Base-by-base conservation (phyloP, 129 eudicot species). In the Artemisia argyi region DNA sequence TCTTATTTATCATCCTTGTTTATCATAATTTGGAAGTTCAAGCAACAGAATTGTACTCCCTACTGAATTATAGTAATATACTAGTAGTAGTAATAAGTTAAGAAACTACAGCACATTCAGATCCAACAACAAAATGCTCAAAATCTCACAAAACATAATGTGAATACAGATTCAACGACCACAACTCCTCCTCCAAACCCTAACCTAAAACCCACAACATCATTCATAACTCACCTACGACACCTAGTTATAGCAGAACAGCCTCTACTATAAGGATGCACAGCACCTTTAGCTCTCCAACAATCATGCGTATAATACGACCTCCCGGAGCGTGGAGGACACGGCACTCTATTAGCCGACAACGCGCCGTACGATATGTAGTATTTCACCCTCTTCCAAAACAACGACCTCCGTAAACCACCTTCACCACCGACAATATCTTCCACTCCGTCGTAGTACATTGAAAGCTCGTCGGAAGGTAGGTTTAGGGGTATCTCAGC, bases 301-400 rank as follows among this genome's bases (percentile, higher is more conserved):
- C 97, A 91, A 75, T 87, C 71, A 72, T 91, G 91, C 11, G 97
- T 87, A 69, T 91, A 91, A 60, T 91, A 91, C 7, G 97, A 91
- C 77, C 95, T 83, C 12, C 97, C 97, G 16, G 97, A 87, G 47
- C 97, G 91, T 11, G 97, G 89, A 7, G 91, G 97, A 60, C 97
- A 91, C 0, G 97, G 95, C 4, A 91, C 77, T 65, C 91, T 82
- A 44, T 91, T 91, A 13, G 97, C 91, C 11, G 91, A 83, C 0
- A 91, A 78, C n/a, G 94, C 97, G 12, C 87, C 95, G 65, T 91
- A 91, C 0, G 97, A 91, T 2, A 91, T 91, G 73, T 87, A 91
- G 68, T 85, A 79, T 59, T 79, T 42, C 69, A 68, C 56, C 50
- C 72, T 79, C 44, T 65, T n/a, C 97, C 97, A 87, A 19, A 78